Percentiles rank a stretch among this genome's conserved stretches.
phyloP scores from a whole-genome alignment of 352 stramenopile species.

The Pythium periplocum region DNA sequence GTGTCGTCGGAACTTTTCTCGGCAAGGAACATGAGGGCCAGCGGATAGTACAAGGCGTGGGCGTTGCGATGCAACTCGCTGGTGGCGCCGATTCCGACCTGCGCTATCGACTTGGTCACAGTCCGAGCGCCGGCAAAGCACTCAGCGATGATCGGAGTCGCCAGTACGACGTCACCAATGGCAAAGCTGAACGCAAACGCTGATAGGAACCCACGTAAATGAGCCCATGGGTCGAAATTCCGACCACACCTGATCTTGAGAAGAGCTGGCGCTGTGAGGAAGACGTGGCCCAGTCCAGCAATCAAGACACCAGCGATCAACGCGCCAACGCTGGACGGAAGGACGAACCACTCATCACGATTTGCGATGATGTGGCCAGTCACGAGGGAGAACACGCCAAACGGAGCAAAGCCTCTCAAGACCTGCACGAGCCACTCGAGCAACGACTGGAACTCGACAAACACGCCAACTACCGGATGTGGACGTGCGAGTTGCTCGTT shows the following conservation, averaged over 20 bases:
- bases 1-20: slow-evolving; percentile 1
- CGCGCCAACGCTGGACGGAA: slow-evolving; percentile 27
- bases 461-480: slow-evolving; percentile 33
- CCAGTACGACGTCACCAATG: slow-evolving; percentile 28
- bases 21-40: slow-evolving; percentile 18
- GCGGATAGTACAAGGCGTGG: slow-evolving; percentile 39
- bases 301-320: slow-evolving; percentile 30
- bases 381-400: slow-evolving; percentile 34
- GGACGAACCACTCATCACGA: slow-evolving; percentile 31
- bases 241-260: slow-evolving; percentile 23
- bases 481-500: slow-evolving; percentile 20
- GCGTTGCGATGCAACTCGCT: slow-evolving; percentile 26
- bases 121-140: slow-evolving; percentile 26
- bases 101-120: slow-evolving; percentile 42
- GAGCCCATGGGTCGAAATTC: slow-evolving; percentile 12
- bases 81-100: slow-evolving; percentile 19
- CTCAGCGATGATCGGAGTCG: slow-evolving; percentile 28
- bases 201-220: slow-evolving; percentile 24
- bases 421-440: slow-evolving; percentile 38
- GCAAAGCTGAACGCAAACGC: slow-evolving; percentile 32
- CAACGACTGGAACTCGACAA: slow-evolving; percentile 42
- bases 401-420: slow-evolving; percentile 28
- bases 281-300: slow-evolving; percentile 24
- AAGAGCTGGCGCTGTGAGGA: slow-evolving; percentile 27
- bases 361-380: slow-evolving; percentile 33